These are phyloP conservation scores for Colletotrichum sp. DNA, from an alignment of 2,329 filamentous ascomycete species.

Conservation along the genomic window DNA sequence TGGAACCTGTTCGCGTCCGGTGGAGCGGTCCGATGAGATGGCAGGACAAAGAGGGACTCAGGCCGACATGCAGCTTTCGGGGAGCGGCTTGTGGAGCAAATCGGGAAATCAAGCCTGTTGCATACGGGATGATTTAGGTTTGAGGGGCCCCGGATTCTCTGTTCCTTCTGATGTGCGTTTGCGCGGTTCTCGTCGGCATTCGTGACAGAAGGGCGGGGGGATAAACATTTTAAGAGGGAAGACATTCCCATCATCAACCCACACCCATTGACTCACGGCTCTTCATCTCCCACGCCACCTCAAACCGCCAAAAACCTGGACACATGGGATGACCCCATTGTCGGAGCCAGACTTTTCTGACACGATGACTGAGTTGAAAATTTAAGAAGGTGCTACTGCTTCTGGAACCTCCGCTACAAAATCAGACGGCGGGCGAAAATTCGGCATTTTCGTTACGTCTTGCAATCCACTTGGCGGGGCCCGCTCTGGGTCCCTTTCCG, in stretches of 20 bases:
- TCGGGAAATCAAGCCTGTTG: not conserved
- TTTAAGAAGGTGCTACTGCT: not conserved
- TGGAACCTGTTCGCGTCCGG: constrained; percentile 8
- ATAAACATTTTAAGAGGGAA: not conserved
- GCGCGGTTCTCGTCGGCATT: not conserved
- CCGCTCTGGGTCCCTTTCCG: not conserved
- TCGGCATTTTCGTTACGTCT: constrained; percentile 22
- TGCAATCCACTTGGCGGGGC: constrained; percentile 19
- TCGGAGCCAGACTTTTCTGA: not conserved
- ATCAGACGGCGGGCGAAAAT: constrained; percentile 9
- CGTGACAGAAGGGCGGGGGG: not conserved
- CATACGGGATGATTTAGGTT: not conserved
- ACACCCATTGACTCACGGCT: constrained; percentile 8
- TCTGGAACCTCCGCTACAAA: constrained; percentile 16
- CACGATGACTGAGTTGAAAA: not conserved
- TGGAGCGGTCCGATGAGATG: not conserved
- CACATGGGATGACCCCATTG: not conserved
- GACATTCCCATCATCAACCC: not conserved
- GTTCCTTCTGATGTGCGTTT: not conserved
- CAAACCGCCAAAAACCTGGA: not conserved
- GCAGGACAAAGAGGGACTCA: not conserved
- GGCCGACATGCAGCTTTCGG: not conserved
- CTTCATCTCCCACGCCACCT: constrained; percentile 3
- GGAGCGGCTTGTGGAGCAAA: constrained; percentile 3
- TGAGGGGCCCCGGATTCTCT: constrained; percentile 22